Conservation (phyloP, 192 early-diverging fungal genomes). For the Coemansia sp. region DNA sequence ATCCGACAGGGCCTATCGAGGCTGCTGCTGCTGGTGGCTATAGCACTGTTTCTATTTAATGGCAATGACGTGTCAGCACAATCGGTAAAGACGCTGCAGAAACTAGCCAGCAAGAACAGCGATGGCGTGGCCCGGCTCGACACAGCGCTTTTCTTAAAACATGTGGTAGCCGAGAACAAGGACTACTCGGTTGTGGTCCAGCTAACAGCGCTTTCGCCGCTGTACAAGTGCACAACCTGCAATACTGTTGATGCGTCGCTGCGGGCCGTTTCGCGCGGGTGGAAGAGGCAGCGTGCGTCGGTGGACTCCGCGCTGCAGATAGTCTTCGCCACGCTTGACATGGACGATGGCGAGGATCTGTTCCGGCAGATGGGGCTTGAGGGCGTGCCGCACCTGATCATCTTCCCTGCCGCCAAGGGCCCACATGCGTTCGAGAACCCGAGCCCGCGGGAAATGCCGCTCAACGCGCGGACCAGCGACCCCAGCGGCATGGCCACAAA, state of each 20-base stretch:
- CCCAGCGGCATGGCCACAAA: constrained; percentile 32
- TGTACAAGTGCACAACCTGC: constrained; percentile 49
- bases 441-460: constrained; percentile 38
- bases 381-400: constrained; percentile 46
- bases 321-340: constrained; percentile 46
- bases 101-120: constrained; percentile 19
- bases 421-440: constrained; percentile 28
- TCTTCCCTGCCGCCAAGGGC: constrained; percentile 44
- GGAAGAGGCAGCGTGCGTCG: constrained; percentile 23
- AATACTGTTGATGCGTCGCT: constrained; percentile 27
- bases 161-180: constrained; percentile 40
- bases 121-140: constrained; percentile 34
- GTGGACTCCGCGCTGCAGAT: constrained; percentile 11
- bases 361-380: constrained; percentile 47
- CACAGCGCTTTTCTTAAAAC: constrained; percentile 33
- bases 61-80: constrained; percentile 10
- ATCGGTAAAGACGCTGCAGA: constrained; percentile 26
- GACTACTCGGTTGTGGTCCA: constrained; percentile 52
- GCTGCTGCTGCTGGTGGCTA: constrained; percentile 4
- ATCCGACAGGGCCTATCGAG: neutral
- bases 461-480: constrained; percentile 17
- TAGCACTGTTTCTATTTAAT: constrained; percentile 9
- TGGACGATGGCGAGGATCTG: constrained; percentile 50
- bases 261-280: constrained; percentile 45
- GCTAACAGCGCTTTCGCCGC: constrained; percentile 46